These are phyloP conservation scores for Heritiera littoralis DNA, from an alignment of 345 rosid species.

Conservation along the genomic window DNA sequence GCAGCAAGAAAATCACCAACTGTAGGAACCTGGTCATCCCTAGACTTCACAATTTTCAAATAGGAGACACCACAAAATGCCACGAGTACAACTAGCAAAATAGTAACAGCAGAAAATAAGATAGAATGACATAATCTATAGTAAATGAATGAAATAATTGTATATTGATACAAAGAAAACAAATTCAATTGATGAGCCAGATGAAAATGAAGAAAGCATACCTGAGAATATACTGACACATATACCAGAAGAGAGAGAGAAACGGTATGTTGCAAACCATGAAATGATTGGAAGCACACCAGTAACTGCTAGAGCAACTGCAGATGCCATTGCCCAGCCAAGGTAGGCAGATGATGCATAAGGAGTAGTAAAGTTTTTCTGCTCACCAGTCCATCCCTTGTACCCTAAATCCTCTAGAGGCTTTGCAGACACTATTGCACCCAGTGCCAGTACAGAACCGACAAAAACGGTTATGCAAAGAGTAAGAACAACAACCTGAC, in stretches of 20 bases:
- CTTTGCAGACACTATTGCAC: constrained; percentile 82
- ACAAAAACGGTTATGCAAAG: constrained; percentile 62
- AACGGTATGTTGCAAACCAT: constrained; percentile 96
- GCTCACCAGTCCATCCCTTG: constrained; percentile 69
- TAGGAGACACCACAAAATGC: constrained; percentile 90
- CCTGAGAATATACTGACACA: constrained; percentile 84
- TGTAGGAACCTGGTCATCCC: constrained; percentile 83
- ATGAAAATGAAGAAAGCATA: constrained; percentile 33
- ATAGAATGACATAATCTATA: constrained; percentile 3
- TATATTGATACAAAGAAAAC: constrained; percentile 14
- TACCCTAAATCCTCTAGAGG: constrained; percentile 80
- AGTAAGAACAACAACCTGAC: constrained; percentile 74
- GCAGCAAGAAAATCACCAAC: constrained; percentile 94
- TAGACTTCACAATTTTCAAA: constrained; percentile 83
- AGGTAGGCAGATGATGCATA: constrained; percentile 86
- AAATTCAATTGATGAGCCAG: constrained; percentile 8
- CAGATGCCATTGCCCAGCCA: constrained; percentile 99
- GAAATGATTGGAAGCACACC: constrained; percentile 94
- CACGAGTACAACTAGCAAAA: constrained; percentile 85
- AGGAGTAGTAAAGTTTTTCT: constrained; percentile 65
- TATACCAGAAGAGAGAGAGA: constrained; percentile 85
- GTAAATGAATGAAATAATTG: constrained; percentile 11
- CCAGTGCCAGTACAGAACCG: constrained; percentile 79
- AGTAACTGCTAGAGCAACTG: constrained; percentile 82
- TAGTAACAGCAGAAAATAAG: constrained; percentile 25